Evolutionary conservation across 208 protist genomes (phyloP).

Genomic region (Leishmania amazonensis): DNA sequence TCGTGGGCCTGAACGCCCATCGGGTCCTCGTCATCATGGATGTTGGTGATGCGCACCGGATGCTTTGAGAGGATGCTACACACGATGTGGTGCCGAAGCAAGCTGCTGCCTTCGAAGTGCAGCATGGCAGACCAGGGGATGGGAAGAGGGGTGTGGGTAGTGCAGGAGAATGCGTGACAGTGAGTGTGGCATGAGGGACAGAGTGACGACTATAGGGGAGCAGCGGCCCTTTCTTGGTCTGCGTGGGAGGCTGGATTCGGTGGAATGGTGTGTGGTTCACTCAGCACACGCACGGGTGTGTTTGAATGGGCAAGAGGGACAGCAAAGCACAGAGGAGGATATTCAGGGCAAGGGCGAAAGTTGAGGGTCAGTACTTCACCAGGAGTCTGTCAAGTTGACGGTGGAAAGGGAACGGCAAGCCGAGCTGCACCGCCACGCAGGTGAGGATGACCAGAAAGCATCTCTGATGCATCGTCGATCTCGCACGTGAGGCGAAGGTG

Average conservation of each 20-base stretch:
- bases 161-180: not conserved
- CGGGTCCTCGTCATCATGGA: slow-evolving; percentile 74
- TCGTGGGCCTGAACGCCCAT: slow-evolving; percentile 78
- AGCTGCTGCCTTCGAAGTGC: slow-evolving; percentile 81
- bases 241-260: not conserved
- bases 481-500: not conserved
- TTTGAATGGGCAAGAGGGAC: not conserved
- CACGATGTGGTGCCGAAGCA: slow-evolving; percentile 88
- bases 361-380: not conserved
- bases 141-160: not conserved
- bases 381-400: not conserved
- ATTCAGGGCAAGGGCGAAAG: not conserved
- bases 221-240: not conserved
- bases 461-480: not conserved
- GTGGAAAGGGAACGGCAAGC: not conserved
- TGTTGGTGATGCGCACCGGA: slow-evolving; percentile 64
- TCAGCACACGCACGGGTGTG: not conserved
- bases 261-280: not conserved
- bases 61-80: slow-evolving; percentile 84
- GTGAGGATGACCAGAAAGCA: not conserved
- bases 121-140: slow-evolving; percentile 42
- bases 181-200: not conserved
- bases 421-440: not conserved
- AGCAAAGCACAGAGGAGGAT: not conserved
- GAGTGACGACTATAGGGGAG: not conserved